A percentile compares a stretch with the other conserved stretches of the same genome.
Evolutionary conservation across 2,329 filamentous ascomycete genomes (phyloP).

Genomic region (Venturia pyrina): DNA sequence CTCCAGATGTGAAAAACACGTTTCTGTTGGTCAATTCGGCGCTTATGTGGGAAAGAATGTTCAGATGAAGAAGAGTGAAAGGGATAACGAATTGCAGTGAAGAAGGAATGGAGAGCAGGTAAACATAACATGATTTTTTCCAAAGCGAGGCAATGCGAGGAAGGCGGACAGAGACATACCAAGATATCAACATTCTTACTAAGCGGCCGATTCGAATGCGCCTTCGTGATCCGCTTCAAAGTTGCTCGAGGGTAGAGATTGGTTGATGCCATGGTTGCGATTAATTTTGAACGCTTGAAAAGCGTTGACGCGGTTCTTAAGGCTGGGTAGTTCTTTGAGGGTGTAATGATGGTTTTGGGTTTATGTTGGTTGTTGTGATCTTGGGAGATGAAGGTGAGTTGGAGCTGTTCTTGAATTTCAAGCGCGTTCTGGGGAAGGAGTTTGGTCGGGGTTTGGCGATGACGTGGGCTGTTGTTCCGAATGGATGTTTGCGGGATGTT

Average conservation of each 20-base stretch:
- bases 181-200: constrained; percentile 81
- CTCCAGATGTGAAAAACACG: background rate
- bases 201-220: constrained; percentile 68
- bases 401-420: background rate
- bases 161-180: constrained; percentile 38
- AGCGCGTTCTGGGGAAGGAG: background rate
- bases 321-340: no score
- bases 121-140: no score
- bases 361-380: background rate
- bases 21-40: background rate
- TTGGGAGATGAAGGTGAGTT: background rate
- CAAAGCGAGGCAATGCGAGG: background rate
- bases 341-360: no score
- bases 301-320: no score
- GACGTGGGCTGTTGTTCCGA: background rate
- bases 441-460: background rate
- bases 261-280: constrained; percentile 45
- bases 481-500: background rate
- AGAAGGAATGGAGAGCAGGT: no score
- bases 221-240: constrained; percentile 82
- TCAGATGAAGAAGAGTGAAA: no score
- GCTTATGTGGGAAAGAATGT: background rate
- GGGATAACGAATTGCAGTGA: no score
- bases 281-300: background rate
- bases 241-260: constrained; percentile 78